Percentiles rank a stretch among this genome's conserved stretches.
Conservation (phyloP, 306 rosid genomes). For the Hippophae rhamnoides region DNA sequence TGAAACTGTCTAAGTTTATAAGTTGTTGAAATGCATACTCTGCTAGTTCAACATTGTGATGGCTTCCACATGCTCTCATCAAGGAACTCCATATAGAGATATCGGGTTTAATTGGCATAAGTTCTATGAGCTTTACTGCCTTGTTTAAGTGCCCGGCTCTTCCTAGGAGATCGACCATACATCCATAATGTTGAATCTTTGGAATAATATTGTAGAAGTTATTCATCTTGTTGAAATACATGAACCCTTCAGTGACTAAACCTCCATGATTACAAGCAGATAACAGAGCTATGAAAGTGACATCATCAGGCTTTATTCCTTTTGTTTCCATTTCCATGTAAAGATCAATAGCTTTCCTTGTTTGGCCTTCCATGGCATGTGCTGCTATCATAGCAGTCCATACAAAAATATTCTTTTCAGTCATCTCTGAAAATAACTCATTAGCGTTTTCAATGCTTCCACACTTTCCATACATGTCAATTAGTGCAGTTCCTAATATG, state of each 20-base stretch:
- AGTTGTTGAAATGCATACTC: conserved; percentile 23
- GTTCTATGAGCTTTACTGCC: conserved; percentile 13
- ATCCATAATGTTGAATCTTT: conserved; percentile 18
- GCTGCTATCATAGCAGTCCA: conserved; percentile 31
- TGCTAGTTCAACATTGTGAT: conserved; percentile 16
- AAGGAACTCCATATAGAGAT: conserved; percentile 19
- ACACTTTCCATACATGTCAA: conserved; percentile 30
- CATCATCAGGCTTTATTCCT: conserved; percentile 18
- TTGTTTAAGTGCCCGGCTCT: conserved; percentile 10
- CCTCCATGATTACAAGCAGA: conserved; percentile 31
- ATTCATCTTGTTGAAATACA: conserved; percentile 18
- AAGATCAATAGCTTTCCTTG: conserved; percentile 23
- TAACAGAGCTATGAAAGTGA: conserved; percentile 24
- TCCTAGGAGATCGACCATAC: conserved; percentile 20
- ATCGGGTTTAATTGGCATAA: conserved; percentile 24
- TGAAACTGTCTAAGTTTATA: conserved; percentile 16
- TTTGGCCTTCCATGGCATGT: conserved; percentile 24
- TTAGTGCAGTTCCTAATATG: conserved; percentile 23
- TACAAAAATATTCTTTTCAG: conserved; percentile 15
- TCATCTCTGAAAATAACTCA: conserved; percentile 13
- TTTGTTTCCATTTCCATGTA: conserved; percentile 23
- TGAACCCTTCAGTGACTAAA: conserved; percentile 17
- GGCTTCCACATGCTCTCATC: conserved; percentile 19
- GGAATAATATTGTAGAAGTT: conserved; percentile 12
- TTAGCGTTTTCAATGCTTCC: conserved; percentile 16